Evolutionary conservation across 2,329 filamentous ascomycete genomes (phyloP).

Genomic region (Fusarium pseudonygamai): DNA sequence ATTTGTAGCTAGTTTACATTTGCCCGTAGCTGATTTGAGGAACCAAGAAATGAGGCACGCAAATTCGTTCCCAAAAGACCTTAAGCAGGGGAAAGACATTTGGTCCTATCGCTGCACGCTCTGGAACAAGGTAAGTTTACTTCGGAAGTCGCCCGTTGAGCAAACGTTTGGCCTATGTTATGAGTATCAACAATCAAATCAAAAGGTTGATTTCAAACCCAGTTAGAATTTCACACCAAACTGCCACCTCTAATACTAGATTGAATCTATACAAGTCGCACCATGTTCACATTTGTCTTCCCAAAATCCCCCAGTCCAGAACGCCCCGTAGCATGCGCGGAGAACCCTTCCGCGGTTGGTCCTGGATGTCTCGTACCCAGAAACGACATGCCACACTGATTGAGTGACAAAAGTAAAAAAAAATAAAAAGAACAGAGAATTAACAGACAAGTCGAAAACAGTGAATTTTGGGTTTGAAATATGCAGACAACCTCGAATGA

Average conservation of each 20-base stretch:
- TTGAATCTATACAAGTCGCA: constrained; percentile 46
- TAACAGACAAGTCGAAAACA: constrained; percentile 21
- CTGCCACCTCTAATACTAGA: constrained; percentile 45
- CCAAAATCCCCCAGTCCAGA: constrained; percentile 41
- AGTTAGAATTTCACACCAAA: constrained; percentile 41
- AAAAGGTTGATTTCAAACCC: constrained; percentile 32
- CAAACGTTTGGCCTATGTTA: not conserved
- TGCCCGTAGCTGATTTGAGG: not conserved
- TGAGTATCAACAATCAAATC: not conserved
- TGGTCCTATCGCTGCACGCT: not conserved
- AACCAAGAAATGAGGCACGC: not conserved
- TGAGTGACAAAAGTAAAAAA: constrained; percentile 1
- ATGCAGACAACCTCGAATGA: constrained; percentile 30
- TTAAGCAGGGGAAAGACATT: not conserved
- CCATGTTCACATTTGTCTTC: constrained; percentile 45
- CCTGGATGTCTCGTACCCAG: constrained; percentile 44
- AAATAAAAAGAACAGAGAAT: constrained; percentile 34
- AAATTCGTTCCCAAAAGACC: not conserved
- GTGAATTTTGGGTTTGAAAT: constrained; percentile 24
- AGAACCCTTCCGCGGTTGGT: constrained; percentile 40
- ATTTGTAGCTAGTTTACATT: not conserved
- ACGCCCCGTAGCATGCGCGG: constrained; percentile 45
- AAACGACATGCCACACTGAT: constrained; percentile 43
- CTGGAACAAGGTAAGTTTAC: not conserved
- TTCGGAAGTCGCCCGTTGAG: not conserved